phyloP scores from a whole-genome alignment of 2,329 filamentous ascomycete genomes.

The Chaetomiaceae sp. region DNA sequence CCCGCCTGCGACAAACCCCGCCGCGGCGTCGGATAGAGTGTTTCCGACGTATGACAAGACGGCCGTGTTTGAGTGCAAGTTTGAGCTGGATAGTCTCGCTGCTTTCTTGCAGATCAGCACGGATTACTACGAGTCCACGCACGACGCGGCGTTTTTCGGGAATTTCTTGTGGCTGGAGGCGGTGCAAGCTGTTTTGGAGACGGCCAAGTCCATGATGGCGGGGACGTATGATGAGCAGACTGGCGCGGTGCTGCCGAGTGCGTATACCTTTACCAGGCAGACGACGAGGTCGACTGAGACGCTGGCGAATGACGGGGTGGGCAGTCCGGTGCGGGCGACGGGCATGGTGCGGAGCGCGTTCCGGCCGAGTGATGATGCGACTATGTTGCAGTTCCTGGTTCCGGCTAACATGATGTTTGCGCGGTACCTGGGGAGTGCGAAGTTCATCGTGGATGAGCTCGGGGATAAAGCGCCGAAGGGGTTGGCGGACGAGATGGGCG shows the following conservation, averaged over 20 bases:
- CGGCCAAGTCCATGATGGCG: slow-evolving; percentile 65
- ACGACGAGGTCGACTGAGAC: slow-evolving; percentile 77
- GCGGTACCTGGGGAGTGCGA: slow-evolving; percentile 51
- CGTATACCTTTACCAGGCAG: slow-evolving; percentile 72
- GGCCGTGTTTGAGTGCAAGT: slow-evolving; percentile 91
- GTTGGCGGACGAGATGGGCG: slow-evolving; percentile 54
- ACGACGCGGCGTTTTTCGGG: slow-evolving; percentile 68
- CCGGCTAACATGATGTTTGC: slow-evolving; percentile 86
- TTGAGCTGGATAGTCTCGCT: slow-evolving; percentile 86
- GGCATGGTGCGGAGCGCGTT: slow-evolving; percentile 84
- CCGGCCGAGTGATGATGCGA: slow-evolving; percentile 84
- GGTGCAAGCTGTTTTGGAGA: slow-evolving; percentile 62
- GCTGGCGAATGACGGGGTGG: slow-evolving; percentile 68
- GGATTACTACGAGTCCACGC: slow-evolving; percentile 72
- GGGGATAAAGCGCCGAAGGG: slow-evolving; percentile 36
- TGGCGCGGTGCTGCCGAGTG: slow-evolving; percentile 50
- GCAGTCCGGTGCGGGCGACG: slow-evolving; percentile 78
- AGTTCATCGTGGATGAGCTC: slow-evolving; percentile 42
- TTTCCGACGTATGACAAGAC: slow-evolving; percentile 62
- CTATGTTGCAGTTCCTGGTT: slow-evolving; percentile 80
- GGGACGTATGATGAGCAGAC: slow-evolving; percentile 64
- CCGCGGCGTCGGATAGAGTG: slow-evolving; percentile 55
- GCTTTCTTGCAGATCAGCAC: slow-evolving; percentile 79
- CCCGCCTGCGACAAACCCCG: slow-evolving; percentile 50
- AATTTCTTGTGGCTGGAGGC: slow-evolving; percentile 69